A percentile compares a stretch with the other conserved stretches of the same genome.
Conservation (phyloP, 768 basidiomycete genomes). For the Trametes gibbosa region DNA sequence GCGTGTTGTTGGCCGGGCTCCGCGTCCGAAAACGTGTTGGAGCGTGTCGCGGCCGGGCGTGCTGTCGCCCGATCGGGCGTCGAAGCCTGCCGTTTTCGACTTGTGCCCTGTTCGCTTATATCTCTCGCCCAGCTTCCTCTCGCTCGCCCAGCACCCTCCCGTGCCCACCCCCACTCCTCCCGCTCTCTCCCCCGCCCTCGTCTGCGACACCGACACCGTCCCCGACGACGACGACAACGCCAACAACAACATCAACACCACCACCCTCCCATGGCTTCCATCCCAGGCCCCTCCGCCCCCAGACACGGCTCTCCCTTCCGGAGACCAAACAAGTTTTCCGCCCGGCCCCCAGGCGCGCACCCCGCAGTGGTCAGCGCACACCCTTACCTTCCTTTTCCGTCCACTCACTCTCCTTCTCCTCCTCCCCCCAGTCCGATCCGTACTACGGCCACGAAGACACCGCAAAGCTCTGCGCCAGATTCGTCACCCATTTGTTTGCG, state of each 20-base stretch:
- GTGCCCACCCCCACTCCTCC: no score
- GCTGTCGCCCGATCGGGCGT: no score
- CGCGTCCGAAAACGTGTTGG: no score
- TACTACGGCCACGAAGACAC: conserved; percentile 45
- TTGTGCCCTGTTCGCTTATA: no score
- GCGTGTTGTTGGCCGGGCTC: no score
- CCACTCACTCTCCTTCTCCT: background rate
- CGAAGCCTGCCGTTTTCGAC: no score
- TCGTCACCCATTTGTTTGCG: conserved; percentile 43
- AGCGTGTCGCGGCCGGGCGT: no score
- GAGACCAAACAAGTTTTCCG: conserved; percentile 22
- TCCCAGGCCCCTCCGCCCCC: conserved; percentile 25
- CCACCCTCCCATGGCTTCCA: conserved; percentile 31
- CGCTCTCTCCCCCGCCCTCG: background rate
- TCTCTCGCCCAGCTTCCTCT: no score
- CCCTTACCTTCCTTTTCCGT: conserved; percentile 5
- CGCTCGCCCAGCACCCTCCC: background rate
- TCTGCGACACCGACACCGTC: background rate
- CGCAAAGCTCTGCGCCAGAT: conserved; percentile 40
- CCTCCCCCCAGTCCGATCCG: conserved; percentile 34
- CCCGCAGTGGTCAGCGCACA: conserved; percentile 13
- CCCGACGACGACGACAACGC: no score
- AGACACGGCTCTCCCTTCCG: conserved; percentile 32
- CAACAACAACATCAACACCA: no score
- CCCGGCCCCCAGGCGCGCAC: conserved; percentile 10